Base-by-base conservation (phyloP, 2,329 filamentous ascomycete genomes). In the Fusarium tuaranense region DNA sequence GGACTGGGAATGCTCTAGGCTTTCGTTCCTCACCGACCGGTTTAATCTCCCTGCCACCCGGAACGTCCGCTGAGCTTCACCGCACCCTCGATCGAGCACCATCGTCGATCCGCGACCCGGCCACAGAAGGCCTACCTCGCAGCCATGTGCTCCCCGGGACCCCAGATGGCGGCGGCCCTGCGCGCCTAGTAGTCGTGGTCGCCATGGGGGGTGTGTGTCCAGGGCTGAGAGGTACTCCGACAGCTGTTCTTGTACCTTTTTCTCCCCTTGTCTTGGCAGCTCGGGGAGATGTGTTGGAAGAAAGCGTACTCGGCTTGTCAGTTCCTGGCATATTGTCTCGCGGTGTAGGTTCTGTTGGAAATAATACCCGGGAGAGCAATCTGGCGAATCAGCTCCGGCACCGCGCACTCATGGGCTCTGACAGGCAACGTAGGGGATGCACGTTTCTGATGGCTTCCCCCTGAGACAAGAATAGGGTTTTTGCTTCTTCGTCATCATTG, bases 81-180 rank as follows among this genome's bases (percentile, higher is more conserved):
- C 68, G 65, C 60, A 76, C 70, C 44, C 51, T 38, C 62, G 62
- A 68, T 65, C 55, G 48, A 62, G 55, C 55, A 27, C 22, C 59
- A 67, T 69, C 65, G 63, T 60, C 59, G 65, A 71, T 68, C 64
- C 61, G 38, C 62, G 41, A 59, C 22, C 53, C 65, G 67, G 72
- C 77, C 77, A 79, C 64, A 79, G 67, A 71, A 41, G 51, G 67
- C 65, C 27, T 32, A 14, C 63, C 44, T 63, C 65, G 65, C 38
- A 66, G 62, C 73, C 77, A 79, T 79, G 77, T 79, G 77, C 64
- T 66, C 63, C 60, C 46, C 57, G 32, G 68, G 71, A 71, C 69
- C 59, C 60, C 30, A 58, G 48, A 65, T 27, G 63, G 51, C 51
- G 51, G 51, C 27, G 58, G 64, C 34, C 41, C 66, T 69, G 67